These are phyloP conservation scores for Yueomyces sp. DNA, from an alignment of 805 yeast genomes.

Conservation along the genomic window DNA sequence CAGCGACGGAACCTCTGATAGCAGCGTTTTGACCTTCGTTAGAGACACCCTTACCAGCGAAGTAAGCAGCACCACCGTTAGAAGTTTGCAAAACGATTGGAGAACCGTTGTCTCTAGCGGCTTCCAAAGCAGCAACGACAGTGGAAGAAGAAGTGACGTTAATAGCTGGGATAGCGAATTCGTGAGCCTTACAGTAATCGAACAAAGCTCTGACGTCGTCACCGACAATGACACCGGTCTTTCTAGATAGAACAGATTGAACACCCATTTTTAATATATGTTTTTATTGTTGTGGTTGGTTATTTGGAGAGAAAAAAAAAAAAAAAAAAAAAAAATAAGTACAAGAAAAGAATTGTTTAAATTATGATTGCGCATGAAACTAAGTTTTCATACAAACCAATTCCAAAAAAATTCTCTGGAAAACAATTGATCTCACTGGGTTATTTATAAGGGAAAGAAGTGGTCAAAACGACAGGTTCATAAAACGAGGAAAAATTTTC, in stretches of 20 bases:
- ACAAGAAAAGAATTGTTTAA: not conserved
- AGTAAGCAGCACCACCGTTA: constrained; percentile 99
- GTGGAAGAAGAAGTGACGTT: constrained; percentile 97
- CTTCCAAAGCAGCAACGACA: constrained; percentile 92
- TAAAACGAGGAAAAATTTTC: no score
- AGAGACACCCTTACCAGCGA: constrained; percentile 97
- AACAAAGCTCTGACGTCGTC: constrained; percentile 80
- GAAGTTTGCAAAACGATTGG: constrained; percentile 96
- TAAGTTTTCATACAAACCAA: no score
- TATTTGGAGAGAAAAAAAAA: not conserved
- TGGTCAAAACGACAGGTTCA: no score
- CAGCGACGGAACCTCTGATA: constrained; percentile 89
- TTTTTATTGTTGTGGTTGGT: not conserved
- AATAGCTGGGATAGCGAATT: constrained; percentile 96
- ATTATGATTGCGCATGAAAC: no score
- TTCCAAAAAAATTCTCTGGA: no score
- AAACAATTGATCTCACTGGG: no score
- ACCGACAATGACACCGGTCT: constrained; percentile 97
- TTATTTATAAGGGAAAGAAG: no score
- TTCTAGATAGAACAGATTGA: constrained; percentile 70
- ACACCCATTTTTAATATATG: constrained; percentile 36
- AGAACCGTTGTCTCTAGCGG: constrained; percentile 86
- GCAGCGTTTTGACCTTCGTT: constrained; percentile 91
- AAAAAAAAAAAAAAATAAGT: not conserved
- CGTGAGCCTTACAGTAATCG: constrained; percentile 84